Evolutionary conservation across 2,329 filamentous ascomycete genomes (phyloP).

Genomic region (Leptographium wingfieldii): DNA sequence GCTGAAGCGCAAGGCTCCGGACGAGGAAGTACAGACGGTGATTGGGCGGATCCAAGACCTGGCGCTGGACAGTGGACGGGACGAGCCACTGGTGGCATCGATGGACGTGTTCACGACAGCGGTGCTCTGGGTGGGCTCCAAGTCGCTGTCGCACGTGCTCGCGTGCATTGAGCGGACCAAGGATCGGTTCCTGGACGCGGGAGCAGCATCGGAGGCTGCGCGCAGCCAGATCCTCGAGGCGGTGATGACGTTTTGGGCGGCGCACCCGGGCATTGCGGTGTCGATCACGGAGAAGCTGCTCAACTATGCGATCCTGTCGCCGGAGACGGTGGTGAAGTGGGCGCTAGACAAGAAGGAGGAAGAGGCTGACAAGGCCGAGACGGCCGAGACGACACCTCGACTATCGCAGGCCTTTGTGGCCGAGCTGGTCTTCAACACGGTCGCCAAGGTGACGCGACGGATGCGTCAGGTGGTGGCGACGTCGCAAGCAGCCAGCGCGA

Average conservation of each 20-base stretch:
- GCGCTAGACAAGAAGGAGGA: constrained; percentile 66
- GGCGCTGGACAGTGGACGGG: constrained; percentile 49
- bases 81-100: constrained; percentile 73
- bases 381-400: constrained; percentile 39
- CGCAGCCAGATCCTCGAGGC: constrained; percentile 80
- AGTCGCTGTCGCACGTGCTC: constrained; percentile 89
- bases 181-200: constrained; percentile 70
- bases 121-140: constrained; percentile 86
- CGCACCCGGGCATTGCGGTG: constrained; percentile 83
- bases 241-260: constrained; percentile 85
- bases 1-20: constrained; percentile 70
- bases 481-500: constrained; percentile 13
- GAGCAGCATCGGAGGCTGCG: constrained; percentile 59
- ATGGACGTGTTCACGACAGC: constrained; percentile 90
- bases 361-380: constrained; percentile 16
- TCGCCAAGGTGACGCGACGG: constrained; percentile 79
- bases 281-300: constrained; percentile 93
- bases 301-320: constrained; percentile 90
- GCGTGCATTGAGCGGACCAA: constrained; percentile 94
- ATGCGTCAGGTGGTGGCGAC: constrained; percentile 62
- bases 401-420: constrained; percentile 69
- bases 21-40: constrained; percentile 74
- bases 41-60: constrained; percentile 73
- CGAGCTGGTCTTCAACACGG: constrained; percentile 80
- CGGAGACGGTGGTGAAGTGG: constrained; percentile 80